Evolutionary conservation across 2,329 filamentous ascomycete genomes (phyloP).

Genomic region (Aspergillus transmontanensis): DNA sequence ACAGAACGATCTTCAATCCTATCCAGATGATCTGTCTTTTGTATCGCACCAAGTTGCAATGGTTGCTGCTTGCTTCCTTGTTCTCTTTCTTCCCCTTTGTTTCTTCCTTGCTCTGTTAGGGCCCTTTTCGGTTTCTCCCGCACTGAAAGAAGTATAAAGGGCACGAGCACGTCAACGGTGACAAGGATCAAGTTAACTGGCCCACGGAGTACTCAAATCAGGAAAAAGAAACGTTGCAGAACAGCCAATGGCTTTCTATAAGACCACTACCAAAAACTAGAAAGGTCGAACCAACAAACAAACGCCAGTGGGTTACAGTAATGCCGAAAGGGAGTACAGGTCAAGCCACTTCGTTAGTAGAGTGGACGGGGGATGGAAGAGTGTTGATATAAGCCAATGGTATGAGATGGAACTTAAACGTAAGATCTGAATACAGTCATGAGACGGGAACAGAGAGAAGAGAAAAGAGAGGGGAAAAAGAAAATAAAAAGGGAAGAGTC

Average conservation of each 20-base stretch:
- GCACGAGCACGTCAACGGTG: background rate
- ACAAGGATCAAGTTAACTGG: background rate
- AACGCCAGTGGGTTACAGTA: slow-evolving; percentile 11
- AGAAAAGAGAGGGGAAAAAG: slow-evolving; percentile 1
- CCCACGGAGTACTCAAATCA: background rate
- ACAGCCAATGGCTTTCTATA: slow-evolving; percentile 14
- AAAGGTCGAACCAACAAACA: slow-evolving; percentile 11
- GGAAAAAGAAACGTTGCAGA: background rate
- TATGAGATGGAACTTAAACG: background rate
- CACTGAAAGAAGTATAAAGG: slow-evolving; percentile 1
- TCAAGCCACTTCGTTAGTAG: slow-evolving; percentile 4
- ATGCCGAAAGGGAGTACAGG: slow-evolving; percentile 10
- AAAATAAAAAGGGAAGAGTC: slow-evolving; percentile 6
- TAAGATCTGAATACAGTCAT: background rate
- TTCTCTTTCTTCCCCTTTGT: background rate
- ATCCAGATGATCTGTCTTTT: background rate
- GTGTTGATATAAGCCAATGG: slow-evolving; percentile 9
- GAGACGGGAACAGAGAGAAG: background rate
- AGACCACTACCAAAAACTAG: slow-evolving; percentile 1
- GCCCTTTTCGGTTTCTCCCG: background rate
- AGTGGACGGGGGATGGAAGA: slow-evolving; percentile 8
- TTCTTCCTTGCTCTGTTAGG: background rate
- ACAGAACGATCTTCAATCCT: background rate
- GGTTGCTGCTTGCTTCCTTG: background rate
- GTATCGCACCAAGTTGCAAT: slow-evolving; percentile 1